Base-by-base conservation (phyloP, 352 stramenopile species). In the Phytophthora nicotianae region DNA sequence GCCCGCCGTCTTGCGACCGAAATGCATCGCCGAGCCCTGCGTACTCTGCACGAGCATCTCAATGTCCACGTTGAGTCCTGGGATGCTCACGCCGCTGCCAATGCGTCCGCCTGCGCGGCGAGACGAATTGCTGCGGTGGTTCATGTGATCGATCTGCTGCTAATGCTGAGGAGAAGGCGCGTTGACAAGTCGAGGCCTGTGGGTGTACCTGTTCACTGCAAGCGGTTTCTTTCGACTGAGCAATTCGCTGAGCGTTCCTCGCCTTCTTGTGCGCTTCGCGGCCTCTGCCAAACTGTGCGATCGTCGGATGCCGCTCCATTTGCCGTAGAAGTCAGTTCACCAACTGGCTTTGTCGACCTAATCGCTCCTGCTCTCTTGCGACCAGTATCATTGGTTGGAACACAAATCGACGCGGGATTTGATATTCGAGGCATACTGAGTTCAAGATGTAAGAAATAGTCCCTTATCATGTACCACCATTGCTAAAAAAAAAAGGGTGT, bases 31-130 rank as follows among this genome's bases (percentile, higher is more conserved):
- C 9, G 78, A 86, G 16, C 79, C 82, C 68, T 93, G 83, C 32
- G 83, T 93, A 27, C 75, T 88, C 65, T 93, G 83, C 29, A 93
- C 83, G n/a, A 93, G 79, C 66, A 93, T 77, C 70, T 93, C 83
- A 23, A 91, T 88, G 69, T 93, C 81, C 45, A 93, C 77, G 59
- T 93, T 90, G 10, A 93, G 71, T 17, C 70, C 66, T 1, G 70
- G 65, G 53, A 83, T 80, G 47, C 63, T 70, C 16, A 69, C 20
- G 10, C 53, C 70, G 48, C 60, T 54, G 50, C 42, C 40, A 33
- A 50, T 68, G 27, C 35, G 69, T 8, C 40, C 49, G 7, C 38
- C 33, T 8, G 29, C 64, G 16, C 53, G 59, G 5, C 50, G 62
- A 29, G 64, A 32, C 14, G 50, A 69, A 26, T 72, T 75, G 10